phyloP scores from a whole-genome alignment of 805 yeast species.

The Gaillardinia entomophila region DNA sequence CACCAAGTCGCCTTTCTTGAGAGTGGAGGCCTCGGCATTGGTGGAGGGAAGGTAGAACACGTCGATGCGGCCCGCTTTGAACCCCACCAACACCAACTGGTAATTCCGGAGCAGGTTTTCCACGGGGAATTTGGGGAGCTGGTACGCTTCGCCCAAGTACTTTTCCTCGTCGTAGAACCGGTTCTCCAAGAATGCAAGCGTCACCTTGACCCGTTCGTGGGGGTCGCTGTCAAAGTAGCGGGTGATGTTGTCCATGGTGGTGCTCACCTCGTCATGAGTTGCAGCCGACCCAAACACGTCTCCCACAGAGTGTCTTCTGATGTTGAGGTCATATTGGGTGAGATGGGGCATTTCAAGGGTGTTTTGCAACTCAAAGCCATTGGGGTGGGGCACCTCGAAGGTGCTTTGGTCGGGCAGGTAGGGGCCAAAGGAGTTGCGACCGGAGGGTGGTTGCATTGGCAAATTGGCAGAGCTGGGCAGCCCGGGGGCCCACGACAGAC shows the following conservation, averaged over 20 bases:
- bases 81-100: constrained; percentile 43
- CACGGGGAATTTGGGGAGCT: constrained; percentile 23
- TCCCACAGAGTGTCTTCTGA: constrained; percentile 4
- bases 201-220: constrained; percentile 35
- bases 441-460: no score
- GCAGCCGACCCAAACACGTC: constrained; percentile 1
- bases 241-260: constrained; percentile 15
- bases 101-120: constrained; percentile 13
- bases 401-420: no score
- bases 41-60: constrained; percentile 56
- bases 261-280: background rate
- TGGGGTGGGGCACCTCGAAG: no score
- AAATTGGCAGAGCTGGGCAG: no score
- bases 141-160: constrained; percentile 23
- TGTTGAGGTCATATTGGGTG: background rate
- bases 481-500: no score
- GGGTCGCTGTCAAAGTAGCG: constrained; percentile 34
- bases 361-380: no score
- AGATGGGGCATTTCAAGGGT: background rate
- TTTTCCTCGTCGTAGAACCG: constrained; percentile 24
- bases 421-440: no score
- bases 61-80: constrained; percentile 76
- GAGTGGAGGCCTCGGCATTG: constrained; percentile 15
- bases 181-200: constrained; percentile 19
- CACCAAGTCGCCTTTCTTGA: constrained; percentile 60